These are phyloP conservation scores for Lentinula lateritia DNA, from an alignment of 768 basidiomycete species.

Conservation along the genomic window DNA sequence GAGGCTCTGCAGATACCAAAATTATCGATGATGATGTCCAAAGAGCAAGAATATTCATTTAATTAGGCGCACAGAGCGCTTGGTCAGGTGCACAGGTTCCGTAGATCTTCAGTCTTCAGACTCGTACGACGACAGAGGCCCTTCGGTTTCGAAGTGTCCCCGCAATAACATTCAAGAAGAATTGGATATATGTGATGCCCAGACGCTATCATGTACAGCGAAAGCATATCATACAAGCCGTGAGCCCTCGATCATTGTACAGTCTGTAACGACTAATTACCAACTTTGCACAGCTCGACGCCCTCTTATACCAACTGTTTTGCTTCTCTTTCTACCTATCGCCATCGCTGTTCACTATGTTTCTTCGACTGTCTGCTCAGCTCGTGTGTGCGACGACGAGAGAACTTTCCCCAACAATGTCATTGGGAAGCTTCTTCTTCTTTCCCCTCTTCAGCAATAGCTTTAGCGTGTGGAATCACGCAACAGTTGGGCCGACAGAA, in stretches of 20 bases:
- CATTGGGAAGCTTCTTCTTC: conserved; percentile 65
- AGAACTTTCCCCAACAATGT: conserved; percentile 56
- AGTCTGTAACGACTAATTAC: conserved; percentile 7
- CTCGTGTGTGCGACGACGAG: conserved; percentile 62
- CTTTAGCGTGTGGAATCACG: conserved; percentile 59
- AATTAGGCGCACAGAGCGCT: neutral
- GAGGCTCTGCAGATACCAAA: too few relatives aligned
- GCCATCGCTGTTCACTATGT: conserved; percentile 53
- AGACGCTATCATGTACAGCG: conserved; percentile 61
- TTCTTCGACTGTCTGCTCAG: conserved; percentile 55
- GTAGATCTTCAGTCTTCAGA: neutral
- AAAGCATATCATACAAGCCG: conserved; percentile 65
- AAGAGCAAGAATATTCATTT: neutral
- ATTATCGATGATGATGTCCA: neutral
- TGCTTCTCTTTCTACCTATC: conserved; percentile 74
- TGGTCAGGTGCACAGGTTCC: neutral
- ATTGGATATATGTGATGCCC: conserved; percentile 38
- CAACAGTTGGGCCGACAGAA: conserved; percentile 42
- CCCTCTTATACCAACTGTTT: conserved; percentile 67
- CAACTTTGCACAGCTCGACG: conserved; percentile 49
- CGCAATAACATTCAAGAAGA: neutral
- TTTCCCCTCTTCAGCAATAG: conserved; percentile 54
- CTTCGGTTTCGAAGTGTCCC: neutral
- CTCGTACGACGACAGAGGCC: neutral
- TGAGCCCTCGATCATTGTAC: conserved; percentile 25